Base-by-base conservation (phyloP, 768 basidiomycete species). In the Antrodiella citrinella region DNA sequence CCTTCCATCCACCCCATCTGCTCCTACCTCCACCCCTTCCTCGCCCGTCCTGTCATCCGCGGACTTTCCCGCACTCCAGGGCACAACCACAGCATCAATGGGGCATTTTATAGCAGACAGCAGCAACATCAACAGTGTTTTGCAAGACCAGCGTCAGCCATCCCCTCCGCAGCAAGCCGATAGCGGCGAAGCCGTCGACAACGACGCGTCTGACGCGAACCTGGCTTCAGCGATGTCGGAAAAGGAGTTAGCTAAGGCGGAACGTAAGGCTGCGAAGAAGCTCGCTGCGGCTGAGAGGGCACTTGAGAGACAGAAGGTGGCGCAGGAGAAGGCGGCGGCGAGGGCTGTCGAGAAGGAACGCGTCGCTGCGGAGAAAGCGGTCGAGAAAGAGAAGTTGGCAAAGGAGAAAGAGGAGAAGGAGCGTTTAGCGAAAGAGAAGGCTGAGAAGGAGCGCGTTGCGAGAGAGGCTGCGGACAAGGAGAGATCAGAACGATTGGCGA, bases 11-110 rank as follows among this genome's bases (percentile, higher is more conserved):
- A 21, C 25, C 59, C 60, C 30, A 7, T 62, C 61, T 61, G 68
- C 69, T 70, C 71, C 69, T 72, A 73, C 60, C 47, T 57, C 64
- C 43, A 70, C 75, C 47, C 67, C 72, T 52, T 70, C 69, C 26
- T 69, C 74, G 50, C 73, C 73, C 47, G 64, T 67, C 44, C 62
- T 89, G 49, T 86, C 86, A 54, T 69, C 80, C 38, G 69, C 77
- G 62, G 89, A 91, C 65, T 91, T 91, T 63, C 89, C 87, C 48
- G 85, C 86, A 30, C 71, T 91, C 52, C 67, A 43, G 41, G 41
- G 75, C 54, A 71, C 62, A 54, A 68, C 54, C 40, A 63, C 61
- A 50, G 49, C 56, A 19, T 48, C 59, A 52, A 56, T 57, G 30
- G 30, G 30, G 30, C 30, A 7, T 35, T 7, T 15, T 35, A 35